Conservation (phyloP, 495 filamentous ascomycete genomes). For the Aspergillus saccharolyticus region DNA sequence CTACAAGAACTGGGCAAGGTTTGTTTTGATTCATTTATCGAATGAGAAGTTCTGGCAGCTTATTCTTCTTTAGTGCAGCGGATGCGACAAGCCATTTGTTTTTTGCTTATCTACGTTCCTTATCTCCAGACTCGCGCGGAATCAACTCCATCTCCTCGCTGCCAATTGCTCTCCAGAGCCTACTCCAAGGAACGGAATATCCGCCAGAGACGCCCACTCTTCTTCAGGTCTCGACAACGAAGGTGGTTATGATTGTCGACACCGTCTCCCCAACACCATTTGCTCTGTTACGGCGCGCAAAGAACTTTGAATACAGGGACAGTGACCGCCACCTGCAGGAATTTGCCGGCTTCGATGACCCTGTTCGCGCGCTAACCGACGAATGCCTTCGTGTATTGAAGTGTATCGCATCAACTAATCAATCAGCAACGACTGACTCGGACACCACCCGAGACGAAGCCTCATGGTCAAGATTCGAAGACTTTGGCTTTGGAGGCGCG, state of each 20-base stretch:
- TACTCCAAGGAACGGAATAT: constrained; percentile 91
- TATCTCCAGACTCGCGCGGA: constrained; percentile 70
- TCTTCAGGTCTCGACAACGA: constrained; percentile 74
- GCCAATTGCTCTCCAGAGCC: constrained; percentile 82
- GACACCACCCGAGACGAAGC: constrained; percentile 65
- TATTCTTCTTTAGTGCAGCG: constrained; percentile 59
- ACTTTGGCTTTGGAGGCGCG: constrained; percentile 80
- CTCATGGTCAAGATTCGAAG: constrained; percentile 94
- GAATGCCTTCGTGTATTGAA: constrained; percentile 88
- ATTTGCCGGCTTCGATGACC: constrained; percentile 85
- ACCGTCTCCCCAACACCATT: constrained; percentile 94
- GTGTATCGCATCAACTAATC: constrained; percentile 82
- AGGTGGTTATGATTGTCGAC: constrained; percentile 95
- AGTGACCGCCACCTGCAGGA: constrained; percentile 76
- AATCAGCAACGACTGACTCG: constrained; percentile 66
- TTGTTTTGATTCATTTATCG: constrained; percentile 7
- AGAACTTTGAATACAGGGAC: constrained; percentile 90
- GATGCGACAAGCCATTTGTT: constrained; percentile 96
- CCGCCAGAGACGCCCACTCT: constrained; percentile 76
- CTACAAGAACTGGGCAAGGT: constrained; percentile 80
- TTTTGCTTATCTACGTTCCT: constrained; percentile 90
- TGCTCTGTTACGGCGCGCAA: constrained; percentile 81
- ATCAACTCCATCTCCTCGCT: constrained; percentile 74
- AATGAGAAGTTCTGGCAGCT: constrained; percentile 10
- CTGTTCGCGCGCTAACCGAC: constrained; percentile 80